Conservation (phyloP, 1,139 yeast genomes). For the Pichia sp. region DNA sequence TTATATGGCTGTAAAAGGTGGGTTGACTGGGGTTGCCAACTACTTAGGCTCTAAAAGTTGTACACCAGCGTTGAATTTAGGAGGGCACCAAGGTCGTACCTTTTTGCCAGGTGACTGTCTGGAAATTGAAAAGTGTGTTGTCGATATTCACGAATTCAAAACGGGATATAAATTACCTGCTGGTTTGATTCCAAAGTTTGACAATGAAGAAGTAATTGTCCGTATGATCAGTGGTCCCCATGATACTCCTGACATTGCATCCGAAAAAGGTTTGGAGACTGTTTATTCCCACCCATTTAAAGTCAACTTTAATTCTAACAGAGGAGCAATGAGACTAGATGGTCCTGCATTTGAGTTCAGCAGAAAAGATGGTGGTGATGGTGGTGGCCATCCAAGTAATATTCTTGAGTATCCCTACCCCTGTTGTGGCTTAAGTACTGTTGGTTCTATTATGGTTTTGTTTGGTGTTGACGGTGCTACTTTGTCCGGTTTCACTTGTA, state of each 20-base stretch:
- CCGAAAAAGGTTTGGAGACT: slow-evolving; percentile 29
- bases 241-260: slow-evolving; percentile 35
- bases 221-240: slow-evolving; percentile 37
- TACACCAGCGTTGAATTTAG: slow-evolving; percentile 34
- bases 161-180: slow-evolving; percentile 28
- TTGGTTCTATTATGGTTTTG: slow-evolving; percentile 33
- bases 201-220: slow-evolving; percentile 28
- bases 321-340: slow-evolving; percentile 36
- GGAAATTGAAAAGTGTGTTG: slow-evolving; percentile 18
- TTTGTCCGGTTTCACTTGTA: slow-evolving; percentile 36
- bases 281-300: slow-evolving; percentile 30
- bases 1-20: slow-evolving; percentile 36
- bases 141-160: slow-evolving; percentile 11
- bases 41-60: slow-evolving; percentile 37
- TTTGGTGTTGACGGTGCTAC: slow-evolving; percentile 39
- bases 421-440: slow-evolving; percentile 36
- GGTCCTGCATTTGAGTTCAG: slow-evolving; percentile 35
- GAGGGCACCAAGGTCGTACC: slow-evolving; percentile 39
- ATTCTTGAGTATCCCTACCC: slow-evolving; percentile 37
- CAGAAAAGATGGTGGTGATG: slow-evolving; percentile 35
- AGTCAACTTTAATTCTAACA: slow-evolving; percentile 36
- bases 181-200: slow-evolving; percentile 22
- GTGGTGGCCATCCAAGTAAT: slow-evolving; percentile 38
- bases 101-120: slow-evolving; percentile 36
- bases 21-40: slow-evolving; percentile 35